A percentile compares a stretch with the other conserved stretches of the same genome.
Evolutionary conservation across 352 stramenopile genomes (phyloP).

Genomic region (Phytophthora litchii): DNA sequence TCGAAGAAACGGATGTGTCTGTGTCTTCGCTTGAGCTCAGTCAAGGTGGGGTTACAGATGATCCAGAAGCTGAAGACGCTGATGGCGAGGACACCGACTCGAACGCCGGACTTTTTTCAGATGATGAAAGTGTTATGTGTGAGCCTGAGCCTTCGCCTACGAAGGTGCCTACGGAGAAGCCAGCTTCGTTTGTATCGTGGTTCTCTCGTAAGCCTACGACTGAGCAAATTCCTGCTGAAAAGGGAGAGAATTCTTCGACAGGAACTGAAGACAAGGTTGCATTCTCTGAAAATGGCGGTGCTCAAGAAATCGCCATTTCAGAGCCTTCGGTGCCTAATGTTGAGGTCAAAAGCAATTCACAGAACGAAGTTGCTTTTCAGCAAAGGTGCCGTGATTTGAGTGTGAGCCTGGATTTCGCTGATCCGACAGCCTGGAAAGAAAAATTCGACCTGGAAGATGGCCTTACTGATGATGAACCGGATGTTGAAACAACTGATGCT

Average conservation of each 20-base stretch:
- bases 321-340: slow-evolving; percentile 5
- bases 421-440: slow-evolving; percentile 70
- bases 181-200: slow-evolving; percentile 36
- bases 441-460: slow-evolving; percentile 80
- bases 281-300: slow-evolving; percentile 11
- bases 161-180: slow-evolving; percentile 15
- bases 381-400: slow-evolving; percentile 60
- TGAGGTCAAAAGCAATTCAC: slow-evolving; percentile 27
- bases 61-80: slow-evolving; percentile 34
- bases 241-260: not conserved
- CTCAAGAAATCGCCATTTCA: slow-evolving; percentile 2
- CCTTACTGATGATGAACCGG: slow-evolving; percentile 54
- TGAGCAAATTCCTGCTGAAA: slow-evolving; percentile 3
- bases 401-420: slow-evolving; percentile 76
- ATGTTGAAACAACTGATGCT: slow-evolving; percentile 37
- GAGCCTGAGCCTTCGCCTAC: slow-evolving; percentile 26
- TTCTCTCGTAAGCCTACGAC: slow-evolving; percentile 37
- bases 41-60: slow-evolving; percentile 14
- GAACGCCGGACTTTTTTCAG: slow-evolving; percentile 18
- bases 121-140: slow-evolving; percentile 12
- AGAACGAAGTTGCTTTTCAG: slow-evolving; percentile 36
- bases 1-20: slow-evolving; percentile 7
- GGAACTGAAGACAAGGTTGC: not conserved
- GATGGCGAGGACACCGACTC: slow-evolving; percentile 40
- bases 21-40: slow-evolving; percentile 16